These are phyloP conservation scores for Boletales sp. DNA, from an alignment of 768 basidiomycete genomes.

Conservation along the genomic window DNA sequence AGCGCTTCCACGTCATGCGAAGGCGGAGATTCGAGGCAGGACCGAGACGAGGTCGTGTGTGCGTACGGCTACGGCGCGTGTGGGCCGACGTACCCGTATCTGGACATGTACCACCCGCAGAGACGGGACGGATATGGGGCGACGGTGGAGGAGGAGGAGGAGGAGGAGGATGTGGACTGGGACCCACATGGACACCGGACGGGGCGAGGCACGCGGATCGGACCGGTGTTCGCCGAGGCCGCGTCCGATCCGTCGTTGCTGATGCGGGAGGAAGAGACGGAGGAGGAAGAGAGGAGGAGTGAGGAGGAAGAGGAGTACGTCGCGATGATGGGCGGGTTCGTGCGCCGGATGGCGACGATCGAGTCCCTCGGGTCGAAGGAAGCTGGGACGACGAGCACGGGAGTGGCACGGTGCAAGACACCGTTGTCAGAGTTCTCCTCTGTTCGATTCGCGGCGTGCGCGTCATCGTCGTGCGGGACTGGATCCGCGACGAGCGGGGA, in stretches of 20 bases:
- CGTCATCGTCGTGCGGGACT: neutral
- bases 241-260: slow-evolving; percentile 13
- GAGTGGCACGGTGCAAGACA: slow-evolving; percentile 26
- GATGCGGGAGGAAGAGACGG: slow-evolving; percentile 1
- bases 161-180: neutral
- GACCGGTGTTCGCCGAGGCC: slow-evolving; percentile 5
- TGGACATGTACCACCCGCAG: slow-evolving; percentile 29
- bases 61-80: slow-evolving; percentile 28
- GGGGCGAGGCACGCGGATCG: neutral
- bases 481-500: neutral
- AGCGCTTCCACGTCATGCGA: slow-evolving; percentile 4
- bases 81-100: slow-evolving; percentile 27
- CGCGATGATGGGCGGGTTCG: slow-evolving; percentile 57
- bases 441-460: slow-evolving; percentile 15
- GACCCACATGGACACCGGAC: neutral
- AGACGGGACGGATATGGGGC: neutral
- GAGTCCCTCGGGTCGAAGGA: slow-evolving; percentile 74
- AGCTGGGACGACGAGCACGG: slow-evolving; percentile 29
- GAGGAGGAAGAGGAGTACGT: slow-evolving; percentile 38
- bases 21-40: slow-evolving; percentile 13
- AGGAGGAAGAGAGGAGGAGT: slow-evolving; percentile 5
- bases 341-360: slow-evolving; percentile 79
- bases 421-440: slow-evolving; percentile 25
- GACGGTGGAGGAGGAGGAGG: slow-evolving; percentile 5
- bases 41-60: slow-evolving; percentile 9